Base-by-base conservation (phyloP, 345 rosid species). In the Eucalyptus victrix region DNA sequence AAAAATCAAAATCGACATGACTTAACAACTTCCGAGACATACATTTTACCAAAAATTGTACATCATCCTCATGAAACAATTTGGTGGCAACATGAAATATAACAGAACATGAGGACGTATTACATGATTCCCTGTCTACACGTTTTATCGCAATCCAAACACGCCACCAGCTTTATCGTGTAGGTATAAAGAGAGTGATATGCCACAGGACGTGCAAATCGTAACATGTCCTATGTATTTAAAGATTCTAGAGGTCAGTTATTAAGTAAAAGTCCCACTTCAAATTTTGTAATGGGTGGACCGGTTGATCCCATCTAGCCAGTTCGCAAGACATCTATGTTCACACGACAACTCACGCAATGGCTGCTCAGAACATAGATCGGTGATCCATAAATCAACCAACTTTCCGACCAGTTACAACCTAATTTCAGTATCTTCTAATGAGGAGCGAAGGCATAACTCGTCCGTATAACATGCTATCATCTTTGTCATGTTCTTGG, bases 331-430 rank as follows among this genome's bases (percentile, higher is more conserved):
- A 67, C 80, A 32, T 67, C 40, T 32, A 17, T 5, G 44, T 18
- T 17, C 80, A 67, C 72, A 13, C 18, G 34, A 67, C 40, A 67
- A 67, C 42, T 16, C 40, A 18, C 10, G 42, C 23, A 17, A 72
- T 18, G 44, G 81, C 11, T 9, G 81, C 45, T 37, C 26, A 9
- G 14, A 19, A 37, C 5, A 72, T 18, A 19, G 26, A 37, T 72
- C 40, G 2, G 4, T 34, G 44, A 72, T 72, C 42, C 81, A 9
- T 3, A 34, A 2, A 72, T 42, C 45, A 9, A 69, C 80, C 19
- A 69, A 69, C 26, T 5, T 72, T 8, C 2, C 7, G 14, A 3
- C 81, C 13, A 0, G 44, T 34, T 18, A 34, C 0, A 3, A 19
- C 45, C 28, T 10, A 72, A 72, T 72, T 34, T 72, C 14, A 72